Evolutionary conservation across 306 rosid genomes (phyloP), one percentile per base, ranked within the genome.

Genomic region (Begonia peltatifolia): DNA sequence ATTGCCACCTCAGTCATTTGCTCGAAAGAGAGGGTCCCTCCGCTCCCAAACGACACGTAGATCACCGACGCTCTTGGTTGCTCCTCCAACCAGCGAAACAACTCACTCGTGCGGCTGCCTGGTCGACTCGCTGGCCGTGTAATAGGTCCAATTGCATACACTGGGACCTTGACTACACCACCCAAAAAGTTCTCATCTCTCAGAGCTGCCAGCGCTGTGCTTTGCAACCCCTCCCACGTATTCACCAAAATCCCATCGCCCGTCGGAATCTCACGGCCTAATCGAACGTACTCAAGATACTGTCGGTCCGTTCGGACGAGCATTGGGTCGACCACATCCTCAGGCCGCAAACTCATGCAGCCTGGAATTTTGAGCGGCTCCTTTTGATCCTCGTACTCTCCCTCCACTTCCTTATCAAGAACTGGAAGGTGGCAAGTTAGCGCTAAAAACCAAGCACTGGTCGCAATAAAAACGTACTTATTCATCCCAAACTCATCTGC

Each of bases 1-100:
- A 18, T 63, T 0, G 87, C 87, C 52, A 76, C 3, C 61, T 80
- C 87, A 0, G 10, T 68, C 61, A 53, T 64, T 18, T 80, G 83
- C 63, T 80, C 70, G 44, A 9, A 43, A 22, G 83, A 76, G 16
- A 80, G 0, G 42, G 67, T 62, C 17, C 87, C 83, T 0, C 87
- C 87, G 36, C 87, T 80, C 0, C 87, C 83, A 13, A 80, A 68
- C 6, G 83, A 73, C 11, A 80, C 76, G 12, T 70, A 80, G 20
- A 80, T 42, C 22, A 80, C 78, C 0, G 83, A 80, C 41, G 73
- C 62, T 1, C 0, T 14, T 0, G 78, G 83, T 51, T 87, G 87
- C 9, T 68, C 47, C 7, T 76, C 85, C 54, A 87, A 47, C 95
- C 95, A 86, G 6, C 67, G 41, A 69, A 42, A 56, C 75, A 74